Evolutionary conservation across 805 yeast genomes (phyloP).

Genomic region (Cyberlindnera lachancei): DNA sequence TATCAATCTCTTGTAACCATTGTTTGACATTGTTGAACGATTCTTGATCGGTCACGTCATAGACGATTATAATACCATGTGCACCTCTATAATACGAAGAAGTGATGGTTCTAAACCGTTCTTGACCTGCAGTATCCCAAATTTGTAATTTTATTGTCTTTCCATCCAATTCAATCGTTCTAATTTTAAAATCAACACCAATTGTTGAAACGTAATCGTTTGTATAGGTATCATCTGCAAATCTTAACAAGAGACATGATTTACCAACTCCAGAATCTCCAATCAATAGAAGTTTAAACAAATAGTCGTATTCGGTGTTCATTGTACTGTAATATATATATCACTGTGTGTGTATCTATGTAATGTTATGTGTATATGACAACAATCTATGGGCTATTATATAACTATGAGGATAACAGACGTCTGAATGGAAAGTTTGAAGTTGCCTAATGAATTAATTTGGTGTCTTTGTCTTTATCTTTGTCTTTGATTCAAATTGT

Average conservation of each 20-base stretch:
- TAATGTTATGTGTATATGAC: too few relatives aligned
- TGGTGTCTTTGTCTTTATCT: too few relatives aligned
- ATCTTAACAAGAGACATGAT: conserved; percentile 88
- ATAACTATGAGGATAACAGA: too few relatives aligned
- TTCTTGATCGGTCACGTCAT: conserved; percentile 97
- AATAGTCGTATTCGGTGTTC: conserved; percentile 96
- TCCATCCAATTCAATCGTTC: conserved; percentile 90
- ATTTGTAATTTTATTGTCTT: conserved; percentile 95
- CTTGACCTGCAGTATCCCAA: conserved; percentile 99
- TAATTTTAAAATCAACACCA: conserved; percentile 91
- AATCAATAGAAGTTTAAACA: conserved; percentile 88
- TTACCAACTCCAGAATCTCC: conserved; percentile 99
- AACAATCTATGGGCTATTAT: too few relatives aligned
- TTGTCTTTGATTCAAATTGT: too few relatives aligned
- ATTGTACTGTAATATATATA: conserved; percentile 26
- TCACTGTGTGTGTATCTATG: background rate
- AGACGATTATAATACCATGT: conserved; percentile 95
- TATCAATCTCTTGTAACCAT: conserved; percentile 97
- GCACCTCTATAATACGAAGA: conserved; percentile 98
- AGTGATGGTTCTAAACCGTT: conserved; percentile 94
- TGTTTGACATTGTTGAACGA: conserved; percentile 94
- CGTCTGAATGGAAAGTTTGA: too few relatives aligned
- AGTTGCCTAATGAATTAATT: too few relatives aligned
- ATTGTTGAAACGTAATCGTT: conserved; percentile 96
- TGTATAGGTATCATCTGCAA: conserved; percentile 95